Base-by-base conservation (phyloP, 352 stramenopile species). In the Globisporangium acanthophoron region DNA sequence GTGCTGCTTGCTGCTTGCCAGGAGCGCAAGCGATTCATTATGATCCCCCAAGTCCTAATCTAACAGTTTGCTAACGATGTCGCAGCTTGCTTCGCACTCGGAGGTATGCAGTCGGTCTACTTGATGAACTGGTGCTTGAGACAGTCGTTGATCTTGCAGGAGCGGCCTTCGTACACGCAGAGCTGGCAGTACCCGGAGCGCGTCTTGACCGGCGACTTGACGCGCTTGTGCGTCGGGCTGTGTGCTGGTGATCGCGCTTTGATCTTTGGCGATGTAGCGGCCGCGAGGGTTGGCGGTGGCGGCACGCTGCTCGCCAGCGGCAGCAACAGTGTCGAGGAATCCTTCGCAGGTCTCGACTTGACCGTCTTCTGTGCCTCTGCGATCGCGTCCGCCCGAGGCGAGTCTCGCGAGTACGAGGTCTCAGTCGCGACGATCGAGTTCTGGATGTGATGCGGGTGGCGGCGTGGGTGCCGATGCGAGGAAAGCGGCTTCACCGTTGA, bases 81-180 rank as follows among this genome's bases (percentile, higher is more conserved):
- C 35, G 45, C 20, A 35, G 4, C 5, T 11, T 35, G 18, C 24
- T 35, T 16, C 29, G 29, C 21, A 24, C 21, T 41, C 16, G 24
- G 27, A 12, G 29, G 48, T 3, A 9, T 54, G 3, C 15, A 5
- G 15, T 5, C 15, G 54, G 16, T 50, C 53, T 54, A 73, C 56
- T 71, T 80, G 52, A 84, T 67, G 7, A 73, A 51, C 52, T 88
- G 78, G 58, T 87, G 74, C 58, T 83, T 84, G 61, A 83, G 62
- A 52, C 78, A 87, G 62, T 85, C 76, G 59, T 69, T 78, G 52
- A 85, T 76, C 48, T 87, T 87, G 59, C 74, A 87, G 15, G 74
- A 70, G 4, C 70, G 66, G 1, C 78, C 78, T 71, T 88, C 72
- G 20, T 75, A 85, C 18, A 70, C 58, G 55, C 78, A 86, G 24